A percentile compares a stretch with the other conserved stretches of the same genome.
These are phyloP conservation scores for Eucommia ulmoides DNA, from an alignment of 257 asterid genomes.

Conservation along the genomic window DNA sequence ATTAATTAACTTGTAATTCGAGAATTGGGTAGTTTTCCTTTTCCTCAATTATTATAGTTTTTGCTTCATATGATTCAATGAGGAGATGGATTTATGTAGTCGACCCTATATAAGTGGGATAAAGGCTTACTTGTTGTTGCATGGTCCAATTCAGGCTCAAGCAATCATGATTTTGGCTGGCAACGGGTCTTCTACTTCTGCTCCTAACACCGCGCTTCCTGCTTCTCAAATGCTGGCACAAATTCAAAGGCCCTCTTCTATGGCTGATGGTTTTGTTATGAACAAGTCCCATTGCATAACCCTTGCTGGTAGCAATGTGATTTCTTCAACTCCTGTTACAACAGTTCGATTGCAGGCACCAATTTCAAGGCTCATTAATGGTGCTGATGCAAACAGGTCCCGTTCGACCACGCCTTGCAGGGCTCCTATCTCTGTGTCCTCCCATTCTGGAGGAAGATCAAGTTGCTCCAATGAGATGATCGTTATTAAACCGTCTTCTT, in stretches of 20 bases:
- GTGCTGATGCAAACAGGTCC: too few relatives aligned
- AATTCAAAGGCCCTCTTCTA: constrained; percentile 23
- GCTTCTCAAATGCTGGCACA: constrained; percentile 34
- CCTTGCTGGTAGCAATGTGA: too few relatives aligned
- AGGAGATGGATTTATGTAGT: too few relatives aligned
- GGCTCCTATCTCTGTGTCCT: constrained; percentile 28
- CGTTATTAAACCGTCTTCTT: constrained; percentile 18
- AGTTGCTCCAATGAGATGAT: constrained; percentile 16
- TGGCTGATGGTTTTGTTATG: constrained; percentile 24
- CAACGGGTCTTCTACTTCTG: constrained; percentile 35
- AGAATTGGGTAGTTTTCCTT: background rate
- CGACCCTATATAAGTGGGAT: too few relatives aligned
- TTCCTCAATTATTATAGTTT: too few relatives aligned
- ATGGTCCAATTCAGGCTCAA: background rate
- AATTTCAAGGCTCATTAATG: too few relatives aligned
- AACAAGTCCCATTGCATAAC: constrained; percentile 27
- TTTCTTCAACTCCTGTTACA: too few relatives aligned
- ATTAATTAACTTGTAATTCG: background rate
- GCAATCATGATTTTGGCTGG: constrained; percentile 41
- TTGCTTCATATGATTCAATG: too few relatives aligned
- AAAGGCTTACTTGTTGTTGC: too few relatives aligned
- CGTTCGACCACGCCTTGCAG: constrained; percentile 15
- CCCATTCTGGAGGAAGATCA: constrained; percentile 23
- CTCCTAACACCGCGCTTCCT: constrained; percentile 21
- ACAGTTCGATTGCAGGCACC: too few relatives aligned